Evolutionary conservation across 352 stramenopile genomes (phyloP), one percentile per base, ranked within the genome.

Genomic region (Discostella stelligera): DNA sequence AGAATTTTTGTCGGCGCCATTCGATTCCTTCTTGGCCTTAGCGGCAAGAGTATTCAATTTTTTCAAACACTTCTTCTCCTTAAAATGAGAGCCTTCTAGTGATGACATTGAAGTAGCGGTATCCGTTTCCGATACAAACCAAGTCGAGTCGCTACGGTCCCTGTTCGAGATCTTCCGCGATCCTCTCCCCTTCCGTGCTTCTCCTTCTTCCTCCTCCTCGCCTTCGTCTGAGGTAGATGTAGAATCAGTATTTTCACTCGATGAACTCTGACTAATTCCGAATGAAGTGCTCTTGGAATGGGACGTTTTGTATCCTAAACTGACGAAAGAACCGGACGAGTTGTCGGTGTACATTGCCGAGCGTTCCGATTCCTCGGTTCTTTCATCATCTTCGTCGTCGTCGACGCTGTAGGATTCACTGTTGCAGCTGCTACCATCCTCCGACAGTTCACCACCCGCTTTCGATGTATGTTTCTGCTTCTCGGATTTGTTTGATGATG

Each of bases 341-440:
- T 44, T 14, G 37, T 44, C 37, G 20, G 9, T 30, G 61, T 11
- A 69, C 14, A 23, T 32, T 6, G 39, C 14, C 16, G 27, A 32
- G 27, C 27, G 27, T 5, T 32, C 27, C 5, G n/a, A 39, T 14
- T 41, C 39, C 32, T 55, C 61, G 6, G 39, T 65, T 49, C 41
- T 14, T 41, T 50, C 61, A 46, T 69, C 27, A n/a, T 50, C 16
- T 27, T 39, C 9, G 48, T 68, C 37, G 25, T 58, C 39, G 23
- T 53, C 21, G 61, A 7, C 41, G 14, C 37, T 44, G 37, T 14
- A 44, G 37, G 37, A 14, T 44, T 46, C 44, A 20, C 55, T 59
- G 25, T 14, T 30, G 49, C 21, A 46, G 39, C 64, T 60, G 14
- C 27, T 46, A 16, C 54, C 49, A 0, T 32, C 59, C n/a, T 41